phyloP scores from a whole-genome alignment of 2,329 filamentous ascomycete species.

The Didymella arachidicola region DNA sequence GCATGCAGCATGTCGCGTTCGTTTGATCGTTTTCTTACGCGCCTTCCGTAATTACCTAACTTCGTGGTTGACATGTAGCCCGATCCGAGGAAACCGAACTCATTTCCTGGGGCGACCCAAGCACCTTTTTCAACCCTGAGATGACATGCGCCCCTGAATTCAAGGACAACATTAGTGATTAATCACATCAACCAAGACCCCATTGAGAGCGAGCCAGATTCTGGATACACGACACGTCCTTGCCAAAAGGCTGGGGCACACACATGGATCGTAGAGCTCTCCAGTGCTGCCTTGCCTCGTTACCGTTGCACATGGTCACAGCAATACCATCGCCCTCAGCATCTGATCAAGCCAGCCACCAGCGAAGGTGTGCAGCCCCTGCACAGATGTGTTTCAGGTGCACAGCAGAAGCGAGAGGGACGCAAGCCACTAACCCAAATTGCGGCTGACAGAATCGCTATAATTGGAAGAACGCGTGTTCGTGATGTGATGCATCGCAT shows the following conservation, averaged over 20 bases:
- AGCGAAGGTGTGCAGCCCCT: neutral
- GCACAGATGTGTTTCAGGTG: slow-evolving; percentile 4
- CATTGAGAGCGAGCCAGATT: neutral
- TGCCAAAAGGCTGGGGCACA: slow-evolving; percentile 2
- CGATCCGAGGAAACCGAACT: slow-evolving; percentile 10
- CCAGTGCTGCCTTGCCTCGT: slow-evolving; percentile 1
- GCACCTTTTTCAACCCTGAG: neutral
- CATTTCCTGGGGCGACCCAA: neutral
- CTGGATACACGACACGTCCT: neutral
- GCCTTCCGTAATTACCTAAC: neutral
- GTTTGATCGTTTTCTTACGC: neutral
- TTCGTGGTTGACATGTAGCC: neutral
- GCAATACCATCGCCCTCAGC: neutral
- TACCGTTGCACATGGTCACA: slow-evolving; percentile 1
- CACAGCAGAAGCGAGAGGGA: slow-evolving; percentile 6
- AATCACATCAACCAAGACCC: neutral
- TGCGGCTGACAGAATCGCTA: neutral
- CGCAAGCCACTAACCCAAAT: slow-evolving; percentile 8
- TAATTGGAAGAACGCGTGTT: slow-evolving; percentile 14
- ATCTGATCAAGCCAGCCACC: slow-evolving; percentile 8
- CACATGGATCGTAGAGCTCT: neutral
- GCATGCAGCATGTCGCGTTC: slow-evolving; percentile 2
- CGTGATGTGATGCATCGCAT: neutral
- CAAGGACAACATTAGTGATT: neutral
- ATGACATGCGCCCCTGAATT: slow-evolving; percentile 1